A percentile compares a stretch with the other conserved stretches of the same genome.
Evolutionary conservation across 768 basidiomycete species (phyloP).

Genomic region (Phylloporus arenicola): DNA sequence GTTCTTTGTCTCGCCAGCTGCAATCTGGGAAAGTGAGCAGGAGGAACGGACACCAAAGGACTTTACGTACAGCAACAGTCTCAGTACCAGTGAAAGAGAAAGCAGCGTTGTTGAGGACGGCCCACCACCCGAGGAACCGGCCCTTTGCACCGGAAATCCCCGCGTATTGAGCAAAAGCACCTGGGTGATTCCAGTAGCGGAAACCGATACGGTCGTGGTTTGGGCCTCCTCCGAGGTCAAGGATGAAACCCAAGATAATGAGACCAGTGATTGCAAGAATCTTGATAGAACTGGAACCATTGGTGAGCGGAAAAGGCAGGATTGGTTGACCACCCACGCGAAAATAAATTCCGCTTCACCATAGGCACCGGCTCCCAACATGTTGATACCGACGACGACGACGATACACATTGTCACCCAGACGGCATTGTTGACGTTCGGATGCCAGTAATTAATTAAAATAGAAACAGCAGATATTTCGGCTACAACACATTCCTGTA

Average conservation of each 20-base stretch:
- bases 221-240: conserved; percentile 89
- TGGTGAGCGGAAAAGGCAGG: not conserved
- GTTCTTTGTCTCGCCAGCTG: conserved; percentile 89
- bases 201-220: conserved; percentile 59
- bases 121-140: conserved; percentile 68
- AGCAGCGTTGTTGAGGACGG: conserved; percentile 78
- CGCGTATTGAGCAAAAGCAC: conserved; percentile 74
- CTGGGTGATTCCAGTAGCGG: conserved; percentile 81
- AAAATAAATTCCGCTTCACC: conserved; percentile 86
- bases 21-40: conserved; percentile 46
- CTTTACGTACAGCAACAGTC: conserved; percentile 70
- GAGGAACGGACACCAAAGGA: not conserved
- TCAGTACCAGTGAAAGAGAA: conserved; percentile 94
- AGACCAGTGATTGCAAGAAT: conserved; percentile 77
- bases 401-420: conserved; percentile 78
- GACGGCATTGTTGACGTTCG: conserved; percentile 52
- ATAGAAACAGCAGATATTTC: conserved; percentile 50
- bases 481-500: conserved; percentile 14
- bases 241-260: conserved; percentile 62
- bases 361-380: conserved; percentile 72
- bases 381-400: conserved; percentile 71
- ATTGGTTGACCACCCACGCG: conserved; percentile 39
- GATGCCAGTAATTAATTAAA: conserved; percentile 70
- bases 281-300: conserved; percentile 60
- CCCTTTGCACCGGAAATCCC: conserved; percentile 65